These are phyloP conservation scores for Opeltia flavorubescens DNA, from an alignment of 495 filamentous ascomycete species.

Conservation along the genomic window DNA sequence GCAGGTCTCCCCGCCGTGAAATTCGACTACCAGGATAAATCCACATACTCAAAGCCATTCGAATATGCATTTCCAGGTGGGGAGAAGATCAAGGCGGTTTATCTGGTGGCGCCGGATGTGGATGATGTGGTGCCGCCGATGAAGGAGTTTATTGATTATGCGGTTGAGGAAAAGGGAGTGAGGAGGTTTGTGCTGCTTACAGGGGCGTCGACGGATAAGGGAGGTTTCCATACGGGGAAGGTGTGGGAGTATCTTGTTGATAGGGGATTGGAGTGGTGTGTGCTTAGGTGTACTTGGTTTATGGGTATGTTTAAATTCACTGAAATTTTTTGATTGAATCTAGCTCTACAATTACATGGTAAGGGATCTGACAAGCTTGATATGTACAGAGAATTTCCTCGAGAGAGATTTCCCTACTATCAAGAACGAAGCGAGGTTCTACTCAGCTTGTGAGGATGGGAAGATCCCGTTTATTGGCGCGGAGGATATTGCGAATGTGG, in stretches of 20 bases:
- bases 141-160: conserved; percentile 20
- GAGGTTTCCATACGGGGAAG: background rate
- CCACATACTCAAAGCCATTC: conserved; percentile 26
- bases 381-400: conserved; percentile 14
- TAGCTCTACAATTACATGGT: background rate
- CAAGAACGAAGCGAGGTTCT: conserved; percentile 27
- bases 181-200: conserved; percentile 31
- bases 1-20: conserved; percentile 18
- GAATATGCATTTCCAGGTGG: background rate
- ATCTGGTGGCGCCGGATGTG: conserved; percentile 22
- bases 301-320: no score
- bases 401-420: conserved; percentile 22
- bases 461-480: conserved; percentile 33
- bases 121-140: conserved; percentile 17
- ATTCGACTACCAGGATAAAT: conserved; percentile 34
- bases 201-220: conserved; percentile 13
- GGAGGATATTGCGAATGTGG: conserved; percentile 34
- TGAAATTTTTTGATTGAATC: no score
- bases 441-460: conserved; percentile 29
- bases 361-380: conserved; percentile 22
- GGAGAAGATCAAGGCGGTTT: conserved; percentile 22
- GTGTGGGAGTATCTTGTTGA: conserved; percentile 24
- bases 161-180: conserved; percentile 21
- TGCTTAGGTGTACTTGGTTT: conserved; percentile 32
- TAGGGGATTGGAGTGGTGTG: conserved; percentile 28